Percentiles rank a stretch among this genome's conserved stretches.
Evolutionary conservation across 148 eudicot genomes (phyloP).

Genomic region (Mesembryanthemum crystallinum): DNA sequence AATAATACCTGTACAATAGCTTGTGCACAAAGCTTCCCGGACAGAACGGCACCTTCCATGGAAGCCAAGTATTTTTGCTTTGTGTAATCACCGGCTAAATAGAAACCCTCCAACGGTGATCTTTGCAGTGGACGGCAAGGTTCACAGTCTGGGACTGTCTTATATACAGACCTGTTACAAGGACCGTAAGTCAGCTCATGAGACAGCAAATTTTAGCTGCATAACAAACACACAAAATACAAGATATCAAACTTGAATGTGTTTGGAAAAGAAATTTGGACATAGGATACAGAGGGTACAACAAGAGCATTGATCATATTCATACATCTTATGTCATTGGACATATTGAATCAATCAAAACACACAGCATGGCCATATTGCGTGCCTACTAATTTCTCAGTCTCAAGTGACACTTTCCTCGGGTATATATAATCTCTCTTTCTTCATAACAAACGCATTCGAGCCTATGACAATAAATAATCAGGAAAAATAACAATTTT

Average conservation of each 20-base stretch:
- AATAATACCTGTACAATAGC: constrained; percentile 85
- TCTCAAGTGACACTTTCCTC: too few species aligned
- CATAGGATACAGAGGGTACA: too few species aligned
- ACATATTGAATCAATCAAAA: too few species aligned
- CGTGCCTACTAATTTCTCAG: too few species aligned
- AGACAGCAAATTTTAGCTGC: not conserved
- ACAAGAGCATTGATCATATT: too few species aligned
- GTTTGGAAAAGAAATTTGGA: too few species aligned
- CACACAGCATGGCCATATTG: too few species aligned
- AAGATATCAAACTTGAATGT: not conserved
- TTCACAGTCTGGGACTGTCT: constrained; percentile 85
- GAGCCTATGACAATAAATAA: not conserved
- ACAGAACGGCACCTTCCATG: constrained; percentile 98
- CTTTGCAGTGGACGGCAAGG: constrained; percentile 94
- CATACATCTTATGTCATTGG: too few species aligned
- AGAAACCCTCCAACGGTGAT: constrained; percentile 89
- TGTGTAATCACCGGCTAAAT: constrained; percentile 96
- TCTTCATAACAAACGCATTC: not conserved
- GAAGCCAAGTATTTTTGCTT: constrained; percentile 98
- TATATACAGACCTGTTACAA: constrained; percentile 79
- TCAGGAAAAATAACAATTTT: not conserved
- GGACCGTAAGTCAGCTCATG: not conserved
- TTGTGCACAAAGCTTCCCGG: constrained; percentile 96
- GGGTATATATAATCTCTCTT: too few species aligned
- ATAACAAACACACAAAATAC: not conserved